Percentiles rank a stretch among this genome's conserved stretches.
These are phyloP conservation scores for Sclerotinia trifoliorum DNA, from an alignment of 2,329 filamentous ascomycete species.

Conservation along the genomic window DNA sequence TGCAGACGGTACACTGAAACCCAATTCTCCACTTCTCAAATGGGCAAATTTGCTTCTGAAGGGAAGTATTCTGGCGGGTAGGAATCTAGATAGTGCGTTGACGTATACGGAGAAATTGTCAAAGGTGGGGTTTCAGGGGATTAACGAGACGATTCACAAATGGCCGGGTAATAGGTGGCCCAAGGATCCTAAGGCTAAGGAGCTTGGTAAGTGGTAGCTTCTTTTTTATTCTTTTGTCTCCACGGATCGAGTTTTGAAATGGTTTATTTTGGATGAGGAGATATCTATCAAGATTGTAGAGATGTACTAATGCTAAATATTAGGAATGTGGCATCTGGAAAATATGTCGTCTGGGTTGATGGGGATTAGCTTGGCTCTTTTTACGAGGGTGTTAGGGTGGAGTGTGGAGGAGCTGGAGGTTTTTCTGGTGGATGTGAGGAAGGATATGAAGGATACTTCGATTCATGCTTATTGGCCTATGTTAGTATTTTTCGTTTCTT, in stretches of 20 bases:
- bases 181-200: conserved; percentile 42
- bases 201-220: conserved; percentile 46
- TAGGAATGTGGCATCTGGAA: conserved; percentile 18
- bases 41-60: conserved; percentile 17
- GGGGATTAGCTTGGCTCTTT: conserved; percentile 43
- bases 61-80: background rate
- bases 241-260: background rate
- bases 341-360: background rate
- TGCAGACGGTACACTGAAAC: conserved; percentile 4
- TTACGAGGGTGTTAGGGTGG: conserved; percentile 51
- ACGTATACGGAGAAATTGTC: conserved; percentile 26
- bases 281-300: too few relatives aligned
- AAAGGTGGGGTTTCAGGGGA: conserved; percentile 38
- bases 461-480: conserved; percentile 54
- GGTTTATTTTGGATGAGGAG: too few relatives aligned
- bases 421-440: conserved; percentile 49
- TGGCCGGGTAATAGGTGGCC: conserved; percentile 20
- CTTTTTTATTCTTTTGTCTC: conserved; percentile 38
- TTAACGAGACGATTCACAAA: conserved; percentile 35
- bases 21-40: background rate
- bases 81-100: conserved; percentile 1
- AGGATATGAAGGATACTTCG: conserved; percentile 44
- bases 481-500: conserved; percentile 45
- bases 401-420: conserved; percentile 48
- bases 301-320: background rate